Conservation (phyloP, 2,329 filamentous ascomycete species). For the Sporothrix dimorphospora region DNA sequence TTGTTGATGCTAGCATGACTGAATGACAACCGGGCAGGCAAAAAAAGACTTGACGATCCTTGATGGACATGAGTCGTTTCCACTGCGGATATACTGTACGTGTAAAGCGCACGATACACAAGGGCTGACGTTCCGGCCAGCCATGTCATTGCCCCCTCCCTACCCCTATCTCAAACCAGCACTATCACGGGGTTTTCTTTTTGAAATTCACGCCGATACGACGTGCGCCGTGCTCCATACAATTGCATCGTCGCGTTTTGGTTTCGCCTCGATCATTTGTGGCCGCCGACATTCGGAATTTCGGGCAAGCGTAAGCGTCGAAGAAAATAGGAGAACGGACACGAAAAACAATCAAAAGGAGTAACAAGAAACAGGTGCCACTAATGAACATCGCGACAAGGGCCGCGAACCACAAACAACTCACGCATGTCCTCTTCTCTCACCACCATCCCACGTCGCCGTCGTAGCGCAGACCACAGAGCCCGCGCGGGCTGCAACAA, state of each 20-base stretch:
- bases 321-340: not conserved
- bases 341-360: not conserved
- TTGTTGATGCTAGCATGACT: not conserved
- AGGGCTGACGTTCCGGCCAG: conserved; percentile 8
- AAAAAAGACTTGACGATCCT: not conserved
- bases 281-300: conserved; percentile 2
- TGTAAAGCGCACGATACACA: not conserved
- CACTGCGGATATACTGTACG: conserved; percentile 8
- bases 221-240: conserved; percentile 6
- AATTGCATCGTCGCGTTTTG: not conserved
- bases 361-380: not conserved
- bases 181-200: not conserved
- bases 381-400: conserved; percentile 4
- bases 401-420: not conserved
- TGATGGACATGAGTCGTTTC: conserved; percentile 14
- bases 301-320: conserved; percentile 14
- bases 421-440: not conserved
- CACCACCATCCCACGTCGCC: not conserved
- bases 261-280: conserved; percentile 15
- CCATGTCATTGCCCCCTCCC: not conserved
- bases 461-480: not conserved
- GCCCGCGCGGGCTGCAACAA: conserved; percentile 1
- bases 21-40: not conserved
- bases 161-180: not conserved
- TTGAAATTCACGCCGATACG: conserved; percentile 15